Evolutionary conservation across 2,329 filamentous ascomycete genomes (phyloP).

Genomic region (Phaeosphaeriaceae sp.): DNA sequence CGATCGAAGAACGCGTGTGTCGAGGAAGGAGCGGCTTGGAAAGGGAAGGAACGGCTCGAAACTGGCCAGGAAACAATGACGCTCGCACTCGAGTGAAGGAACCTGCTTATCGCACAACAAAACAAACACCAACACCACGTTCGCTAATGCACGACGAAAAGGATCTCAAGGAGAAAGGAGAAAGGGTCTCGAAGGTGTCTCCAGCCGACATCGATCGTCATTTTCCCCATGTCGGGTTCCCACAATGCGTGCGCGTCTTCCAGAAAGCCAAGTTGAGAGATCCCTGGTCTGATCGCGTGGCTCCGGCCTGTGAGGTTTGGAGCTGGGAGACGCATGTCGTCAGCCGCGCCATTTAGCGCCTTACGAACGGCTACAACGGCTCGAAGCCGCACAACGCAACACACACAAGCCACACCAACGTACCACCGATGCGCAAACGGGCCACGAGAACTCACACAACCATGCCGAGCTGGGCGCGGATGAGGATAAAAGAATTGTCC

Average conservation of each 20-base stretch:
- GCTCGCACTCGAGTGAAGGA: neutral
- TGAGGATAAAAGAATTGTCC: neutral
- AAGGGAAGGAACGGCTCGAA: neutral
- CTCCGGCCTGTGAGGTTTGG: constrained; percentile 7
- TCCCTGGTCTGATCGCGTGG: constrained; percentile 3
- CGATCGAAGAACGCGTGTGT: constrained; percentile 7
- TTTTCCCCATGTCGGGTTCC: constrained; percentile 3
- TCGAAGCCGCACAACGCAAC: constrained; percentile 2
- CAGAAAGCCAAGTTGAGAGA: constrained; percentile 12
- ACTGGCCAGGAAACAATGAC: neutral
- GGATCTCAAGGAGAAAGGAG: constrained; percentile 3
- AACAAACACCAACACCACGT: neutral
- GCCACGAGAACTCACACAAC: neutral
- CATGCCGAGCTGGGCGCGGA: neutral
- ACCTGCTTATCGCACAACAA: constrained; percentile 8
- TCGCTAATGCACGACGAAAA: constrained; percentile 4
- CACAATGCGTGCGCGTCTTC: constrained; percentile 16
- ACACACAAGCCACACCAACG: constrained; percentile 3
- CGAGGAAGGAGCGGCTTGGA: neutral
- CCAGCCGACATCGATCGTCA: neutral
- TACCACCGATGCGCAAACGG: neutral
- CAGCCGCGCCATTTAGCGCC: constrained; percentile 17
- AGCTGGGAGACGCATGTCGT: constrained; percentile 16
- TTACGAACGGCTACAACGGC: constrained; percentile 15
- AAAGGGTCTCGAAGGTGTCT: neutral